A percentile compares a stretch with the other conserved stretches of the same genome.
These are phyloP conservation scores for Bryoglossum gracile DNA, from an alignment of 495 filamentous ascomycete genomes.

Conservation along the genomic window DNA sequence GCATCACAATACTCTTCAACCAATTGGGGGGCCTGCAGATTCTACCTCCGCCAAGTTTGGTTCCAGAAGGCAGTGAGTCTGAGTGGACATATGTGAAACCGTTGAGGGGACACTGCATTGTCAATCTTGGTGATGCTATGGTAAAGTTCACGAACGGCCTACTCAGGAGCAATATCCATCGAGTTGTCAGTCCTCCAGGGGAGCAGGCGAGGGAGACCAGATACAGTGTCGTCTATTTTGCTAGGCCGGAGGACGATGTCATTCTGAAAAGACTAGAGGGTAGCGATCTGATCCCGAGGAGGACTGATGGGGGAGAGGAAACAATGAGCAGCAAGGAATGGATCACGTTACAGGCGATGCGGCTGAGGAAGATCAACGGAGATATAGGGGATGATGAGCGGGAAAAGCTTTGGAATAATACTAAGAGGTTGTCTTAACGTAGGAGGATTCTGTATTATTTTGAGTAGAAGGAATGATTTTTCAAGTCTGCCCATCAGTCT, in stretches of 20 bases:
- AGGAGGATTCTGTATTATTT: no score
- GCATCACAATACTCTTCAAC: slow-evolving; percentile 86
- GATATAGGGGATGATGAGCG: slow-evolving; percentile 13
- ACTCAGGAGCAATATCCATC: slow-evolving; percentile 56
- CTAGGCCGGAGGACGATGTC: slow-evolving; percentile 51
- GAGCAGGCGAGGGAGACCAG: slow-evolving; percentile 42
- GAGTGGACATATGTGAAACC: slow-evolving; percentile 56
- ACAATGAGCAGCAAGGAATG: slow-evolving; percentile 20
- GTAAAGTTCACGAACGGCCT: slow-evolving; percentile 54
- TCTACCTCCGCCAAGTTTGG: slow-evolving; percentile 47
- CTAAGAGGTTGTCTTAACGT: no score
- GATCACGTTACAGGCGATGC: slow-evolving; percentile 22
- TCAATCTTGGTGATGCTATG: slow-evolving; percentile 62
- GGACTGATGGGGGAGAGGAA: slow-evolving; percentile 26
- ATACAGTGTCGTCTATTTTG: slow-evolving; percentile 57
- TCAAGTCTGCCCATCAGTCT: no score
- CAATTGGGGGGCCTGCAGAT: slow-evolving; percentile 76
- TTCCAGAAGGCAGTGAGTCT: slow-evolving; percentile 28
- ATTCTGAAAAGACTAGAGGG: slow-evolving; percentile 36
- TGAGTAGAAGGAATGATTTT: no score
- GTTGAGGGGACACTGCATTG: slow-evolving; percentile 47
- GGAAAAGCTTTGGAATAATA: slow-evolving; percentile 18
- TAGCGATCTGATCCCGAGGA: slow-evolving; percentile 25
- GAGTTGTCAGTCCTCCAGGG: slow-evolving; percentile 52
- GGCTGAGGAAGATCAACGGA: slow-evolving; percentile 4